Conservation (phyloP, 306 rosid genomes). For the Vigna reflexopilosa region DNA sequence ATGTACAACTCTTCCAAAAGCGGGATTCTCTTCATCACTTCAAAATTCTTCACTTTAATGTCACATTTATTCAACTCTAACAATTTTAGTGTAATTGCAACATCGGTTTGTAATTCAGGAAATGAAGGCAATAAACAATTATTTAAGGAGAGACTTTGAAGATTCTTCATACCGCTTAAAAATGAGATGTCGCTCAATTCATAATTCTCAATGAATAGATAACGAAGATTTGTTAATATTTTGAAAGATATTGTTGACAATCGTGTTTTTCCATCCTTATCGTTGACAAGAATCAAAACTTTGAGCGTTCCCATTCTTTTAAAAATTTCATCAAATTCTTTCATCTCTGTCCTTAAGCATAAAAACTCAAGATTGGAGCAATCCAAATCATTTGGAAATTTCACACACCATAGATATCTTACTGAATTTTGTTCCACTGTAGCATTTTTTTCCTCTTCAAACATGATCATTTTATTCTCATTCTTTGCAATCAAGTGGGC, state of each 20-base stretch:
- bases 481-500: not conserved
- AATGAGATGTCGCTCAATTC: conserved; percentile 26
- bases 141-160: conserved; percentile 13
- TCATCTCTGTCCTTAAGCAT: not conserved
- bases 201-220: accelerated
- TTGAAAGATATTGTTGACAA: not conserved
- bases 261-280: accelerated
- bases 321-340: not conserved
- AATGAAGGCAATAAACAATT: not conserved
- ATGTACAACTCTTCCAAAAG: conserved; percentile 22
- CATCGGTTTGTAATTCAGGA: conserved; percentile 1
- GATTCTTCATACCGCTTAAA: not conserved
- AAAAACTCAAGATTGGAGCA: conserved; percentile 28
- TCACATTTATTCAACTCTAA: not conserved
- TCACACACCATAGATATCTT: conserved; percentile 9
- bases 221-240: not conserved
- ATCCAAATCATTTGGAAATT: not conserved
- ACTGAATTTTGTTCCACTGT: not conserved
- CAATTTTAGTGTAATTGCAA: not conserved
- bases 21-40: not conserved
- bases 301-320: conserved; percentile 11
- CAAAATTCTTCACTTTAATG: not conserved
- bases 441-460: not conserved
- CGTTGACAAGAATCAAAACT: conserved; percentile 36
- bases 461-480: not conserved